phyloP scores from a whole-genome alignment of 1,284 basidiomycete species.

The Pseudozyma tsukubaensis region DNA sequence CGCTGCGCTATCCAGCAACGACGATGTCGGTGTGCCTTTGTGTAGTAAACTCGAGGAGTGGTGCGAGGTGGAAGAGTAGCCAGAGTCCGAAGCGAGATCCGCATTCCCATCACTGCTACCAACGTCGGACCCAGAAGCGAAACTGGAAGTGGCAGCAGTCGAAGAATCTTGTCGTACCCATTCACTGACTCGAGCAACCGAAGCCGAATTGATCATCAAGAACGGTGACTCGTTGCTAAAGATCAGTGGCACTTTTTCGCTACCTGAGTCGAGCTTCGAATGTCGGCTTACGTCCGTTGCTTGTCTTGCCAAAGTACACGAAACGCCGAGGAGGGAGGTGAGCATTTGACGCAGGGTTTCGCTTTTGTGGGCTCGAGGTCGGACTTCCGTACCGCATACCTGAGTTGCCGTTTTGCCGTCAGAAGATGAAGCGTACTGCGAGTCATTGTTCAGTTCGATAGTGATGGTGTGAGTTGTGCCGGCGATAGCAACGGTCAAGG shows the following conservation, averaged over 20 bases:
- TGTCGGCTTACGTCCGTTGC: constrained; percentile 23
- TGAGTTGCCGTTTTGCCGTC: not conserved
- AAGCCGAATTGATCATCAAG: constrained; percentile 47
- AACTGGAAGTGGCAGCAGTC: not conserved
- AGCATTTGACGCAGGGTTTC: constrained; percentile 27
- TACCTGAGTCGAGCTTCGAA: constrained; percentile 29
- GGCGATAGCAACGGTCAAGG: constrained; percentile 23
- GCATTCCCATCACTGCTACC: too few relatives aligned
- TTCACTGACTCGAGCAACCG: constrained; percentile 35
- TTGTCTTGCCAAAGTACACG: constrained; percentile 48
- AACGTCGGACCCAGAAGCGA: too few relatives aligned
- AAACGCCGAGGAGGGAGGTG: constrained; percentile 33
- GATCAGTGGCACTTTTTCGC: constrained; percentile 44
- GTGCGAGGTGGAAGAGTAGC: constrained; percentile 35
- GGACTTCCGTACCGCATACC: constrained; percentile 31
- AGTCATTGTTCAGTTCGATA: constrained; percentile 24
- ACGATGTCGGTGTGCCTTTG: not conserved
- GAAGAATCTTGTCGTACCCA: constrained; percentile 29
- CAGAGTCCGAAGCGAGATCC: constrained; percentile 38
- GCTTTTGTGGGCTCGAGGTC: constrained; percentile 30
- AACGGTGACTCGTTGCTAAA: constrained; percentile 61
- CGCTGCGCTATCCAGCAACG: constrained; percentile 14
- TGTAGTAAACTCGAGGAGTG: not conserved
- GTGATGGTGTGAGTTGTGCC: not conserved
- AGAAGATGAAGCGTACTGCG: constrained; percentile 18